A percentile compares a stretch with the other conserved stretches of the same genome.
Evolutionary conservation across 1,139 yeast genomes (phyloP).

Genomic region (Kurtzmaniella quercitrusa): DNA sequence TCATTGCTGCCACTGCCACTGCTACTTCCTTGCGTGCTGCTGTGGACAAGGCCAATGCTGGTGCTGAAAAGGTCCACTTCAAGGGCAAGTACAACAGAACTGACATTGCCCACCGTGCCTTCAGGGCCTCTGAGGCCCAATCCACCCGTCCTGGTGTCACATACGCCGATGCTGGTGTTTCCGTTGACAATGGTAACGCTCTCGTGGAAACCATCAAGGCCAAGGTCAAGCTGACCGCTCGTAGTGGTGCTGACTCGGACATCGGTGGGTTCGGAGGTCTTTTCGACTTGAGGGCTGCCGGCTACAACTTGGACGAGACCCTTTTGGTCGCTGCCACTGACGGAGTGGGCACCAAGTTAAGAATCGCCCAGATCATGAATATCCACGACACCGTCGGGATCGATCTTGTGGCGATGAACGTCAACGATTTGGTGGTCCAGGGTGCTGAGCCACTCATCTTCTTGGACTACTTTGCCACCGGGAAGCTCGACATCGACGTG

Average conservation of each 20-base stretch:
- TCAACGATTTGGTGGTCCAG: conserved; percentile 94
- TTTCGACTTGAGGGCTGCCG: conserved; percentile 85
- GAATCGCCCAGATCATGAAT: conserved; percentile 86
- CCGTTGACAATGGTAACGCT: conserved; percentile 90
- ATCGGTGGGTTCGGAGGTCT: conserved; percentile 99
- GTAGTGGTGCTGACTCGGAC: conserved; percentile 96
- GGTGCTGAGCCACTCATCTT: conserved; percentile 98
- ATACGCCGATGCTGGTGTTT: conserved; percentile 93
- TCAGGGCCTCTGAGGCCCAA: conserved; percentile 40
- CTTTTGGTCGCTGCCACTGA: conserved; percentile 95
- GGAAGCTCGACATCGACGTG: conserved; percentile 75
- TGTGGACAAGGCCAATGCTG: conserved; percentile 79
- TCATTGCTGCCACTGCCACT: conserved; percentile 88
- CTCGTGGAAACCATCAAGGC: conserved; percentile 88
- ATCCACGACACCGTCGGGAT: conserved; percentile 96
- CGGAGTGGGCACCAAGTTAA: conserved; percentile 97
- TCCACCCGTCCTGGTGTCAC: conserved; percentile 49
- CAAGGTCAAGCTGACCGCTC: conserved; percentile 88
- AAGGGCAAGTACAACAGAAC: conserved; percentile 75
- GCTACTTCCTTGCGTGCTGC: conserved; percentile 75
- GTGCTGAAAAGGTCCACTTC: conserved; percentile 74
- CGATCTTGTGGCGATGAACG: conserved; percentile 98
- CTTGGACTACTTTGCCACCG: conserved; percentile 95
- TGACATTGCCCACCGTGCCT: conserved; percentile 96
- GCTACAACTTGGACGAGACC: conserved; percentile 72